Evolutionary conservation across 2,329 filamentous ascomycete genomes (phyloP), one percentile per base, ranked within the genome.

Genomic region (Exophiala alcalophila): DNA sequence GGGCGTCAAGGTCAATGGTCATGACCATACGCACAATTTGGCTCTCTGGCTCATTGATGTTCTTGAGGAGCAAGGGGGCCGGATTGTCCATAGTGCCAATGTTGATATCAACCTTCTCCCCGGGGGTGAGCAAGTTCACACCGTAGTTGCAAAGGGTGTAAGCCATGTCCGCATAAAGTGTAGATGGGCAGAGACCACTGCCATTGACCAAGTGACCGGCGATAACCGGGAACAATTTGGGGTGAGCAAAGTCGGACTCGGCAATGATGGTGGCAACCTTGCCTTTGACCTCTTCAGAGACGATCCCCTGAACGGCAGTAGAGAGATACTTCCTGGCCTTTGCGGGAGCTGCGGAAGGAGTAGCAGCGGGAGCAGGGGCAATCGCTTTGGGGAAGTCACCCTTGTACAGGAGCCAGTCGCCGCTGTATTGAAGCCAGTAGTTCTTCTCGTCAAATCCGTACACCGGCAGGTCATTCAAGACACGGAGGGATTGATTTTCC

Each of bases 401-500:
- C 70, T 89, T 89, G 48, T 74, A 80, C 25, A 88, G 65, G 21
- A 72, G 77, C 80, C 83, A 89, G 62, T 88, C 81, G 49, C 85
- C 82, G 49, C 73, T 70, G 61, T 85, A 85, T 59, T 80, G 78
- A 11, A 85, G 72, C 81, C 81, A 85, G 63, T 86, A 86, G 53
- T 77, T 79, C 70, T 86, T 86, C 50, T 77, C 68, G 59, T 87
- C 80, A 59, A 81, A 88, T 0, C 72, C 72, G 59, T 87, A 88
- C 0, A 74, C 72, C 2, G 83, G 83, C 3, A 88, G 66, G n/a
- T 76, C 68, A n/a, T 84, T 65, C 11, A 86, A 66, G 28, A 75
- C 68, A 28, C 81, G 73, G 1, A 71, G 70, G 25, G 67, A 59
- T 53, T 78, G 74, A 39, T 68, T 68, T 38, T 68, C 65, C 28